Evolutionary conservation across 139 green algal genomes (phyloP), one percentile per base, ranked within the genome.

Genomic region (Auxenochlorella protothecoides): DNA sequence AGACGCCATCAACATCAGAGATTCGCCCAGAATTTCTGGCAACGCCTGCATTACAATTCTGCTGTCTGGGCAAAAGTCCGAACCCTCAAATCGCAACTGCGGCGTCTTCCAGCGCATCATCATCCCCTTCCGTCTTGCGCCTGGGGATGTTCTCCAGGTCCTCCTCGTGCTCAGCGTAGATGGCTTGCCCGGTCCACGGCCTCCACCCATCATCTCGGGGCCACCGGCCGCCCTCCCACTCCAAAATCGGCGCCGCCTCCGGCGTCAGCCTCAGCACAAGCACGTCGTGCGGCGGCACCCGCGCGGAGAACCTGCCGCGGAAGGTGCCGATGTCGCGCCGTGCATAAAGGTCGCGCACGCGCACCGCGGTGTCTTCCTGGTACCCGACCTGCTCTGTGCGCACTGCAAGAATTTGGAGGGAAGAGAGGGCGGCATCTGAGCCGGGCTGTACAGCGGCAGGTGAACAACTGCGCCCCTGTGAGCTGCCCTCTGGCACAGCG

Each of bases 301-400:
- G 10, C 3, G 71, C 75, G 4, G 68, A 65, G 60, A 79, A 83
- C 15, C 63, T 64, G n/a, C 63, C 70, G 52, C 56, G 60, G 63
- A 68, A 76, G 11, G 53, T 69, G 2, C 81, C 83, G 52, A 88
- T 68, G 66, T 88, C 81, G 5, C 68, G 54, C 59, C 76, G 63
- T 15, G 69, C 73, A 53, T 78, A 88, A 65, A 88, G 74, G 62
- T 89, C 84, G 44, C 82, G 68, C 59, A 88, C 82, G 8, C 14
- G 10, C 3, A 71, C 77, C 3, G 16, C 51, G 0, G 12, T 59
- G 8, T 16, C 56, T 4, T 54, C 10, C 27, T 62, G 69, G 51
- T 76, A 78, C 4, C 84, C 84, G 10, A 89, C 71, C 65, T 74
- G 55, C 6, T 44, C 55, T 80, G 78, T 87, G 27, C 51, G 15